Evolutionary conservation across 768 basidiomycete species (phyloP), one percentile per base, ranked within the genome.

Genomic region (Suillus lakei): DNA sequence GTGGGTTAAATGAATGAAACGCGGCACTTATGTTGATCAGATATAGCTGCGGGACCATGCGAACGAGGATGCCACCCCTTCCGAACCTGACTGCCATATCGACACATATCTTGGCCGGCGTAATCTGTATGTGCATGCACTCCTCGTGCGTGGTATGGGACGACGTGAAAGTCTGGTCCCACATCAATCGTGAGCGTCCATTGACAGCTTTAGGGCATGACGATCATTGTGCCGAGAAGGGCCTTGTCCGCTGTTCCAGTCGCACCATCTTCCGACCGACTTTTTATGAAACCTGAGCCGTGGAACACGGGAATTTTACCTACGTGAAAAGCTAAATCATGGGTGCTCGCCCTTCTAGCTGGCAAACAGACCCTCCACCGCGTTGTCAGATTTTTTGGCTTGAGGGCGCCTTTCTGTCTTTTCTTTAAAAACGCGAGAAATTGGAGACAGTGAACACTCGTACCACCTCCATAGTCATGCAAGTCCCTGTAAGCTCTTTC

Each of bases 1-100:
- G 56, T 59, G 56, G 56, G 38, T 59, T 55, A 21, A 36, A 39
- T 39, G 56, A 59, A 59, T 39, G 5, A 28, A 38, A 38, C 16
- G 36, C 5, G 38, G 38, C 15, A 6, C 16, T 7, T 56, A 8
- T 26, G 18, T 16, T 18, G 15, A 23, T 23, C 9, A 16, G 39
- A 1, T 6, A 10, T 38, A 26, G 5, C 36, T 38, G 15, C 36
- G 16, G 2, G 38, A 2, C 10, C 26, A 41, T 12, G 36, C 7
- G 38, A 59, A 10, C 26, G 38, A 41, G 23, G 36, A 18, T 36
- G 2, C 9, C 5, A 41, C 26, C 34, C 26, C 30, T 32, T 21
- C 18, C 10, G 2, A 58, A 39, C 16, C 4, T 56, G 38, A 58
- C 9, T 39, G 36, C 15, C 18, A 4, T 48, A 28, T 50, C 51